phyloP scores from a whole-genome alignment of 140 eudicot species.

The Anethum foeniculum region DNA sequence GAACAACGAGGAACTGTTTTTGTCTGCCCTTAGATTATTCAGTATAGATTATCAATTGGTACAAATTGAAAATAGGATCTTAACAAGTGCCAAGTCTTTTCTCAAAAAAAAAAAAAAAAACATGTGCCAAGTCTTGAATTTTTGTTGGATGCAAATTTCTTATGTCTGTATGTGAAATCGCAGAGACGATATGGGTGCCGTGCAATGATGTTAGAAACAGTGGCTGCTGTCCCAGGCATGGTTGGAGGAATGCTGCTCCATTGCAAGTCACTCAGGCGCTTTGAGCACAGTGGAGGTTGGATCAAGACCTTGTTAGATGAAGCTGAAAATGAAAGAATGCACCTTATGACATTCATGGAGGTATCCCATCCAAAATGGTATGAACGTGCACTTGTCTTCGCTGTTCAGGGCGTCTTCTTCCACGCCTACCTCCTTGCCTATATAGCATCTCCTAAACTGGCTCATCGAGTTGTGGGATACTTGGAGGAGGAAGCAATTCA shows the following conservation, averaged over 20 bases:
- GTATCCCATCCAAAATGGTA: constrained; percentile 81
- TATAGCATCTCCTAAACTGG: constrained; percentile 68
- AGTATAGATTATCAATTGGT: neutral
- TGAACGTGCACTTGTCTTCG: constrained; percentile 76
- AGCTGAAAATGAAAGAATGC: constrained; percentile 96
- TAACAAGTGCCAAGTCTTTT: neutral
- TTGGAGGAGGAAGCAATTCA: constrained; percentile 95
- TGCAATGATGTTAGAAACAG: constrained; percentile 98
- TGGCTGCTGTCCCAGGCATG: constrained; percentile 98
- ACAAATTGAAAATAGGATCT: neutral
- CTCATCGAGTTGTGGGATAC: constrained; percentile 82
- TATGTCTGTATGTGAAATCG: neutral
- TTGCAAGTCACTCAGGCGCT: constrained; percentile 81
- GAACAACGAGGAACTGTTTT: neutral
- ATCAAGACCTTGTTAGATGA: constrained; percentile 86
- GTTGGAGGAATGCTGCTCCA: constrained; percentile 94
- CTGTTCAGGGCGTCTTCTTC: constrained; percentile 90
- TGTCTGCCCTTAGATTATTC: no score
- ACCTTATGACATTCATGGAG: constrained; percentile 98
- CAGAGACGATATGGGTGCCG: constrained; percentile 93
- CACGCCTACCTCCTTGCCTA: constrained; percentile 79
- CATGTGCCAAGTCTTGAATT: neutral
- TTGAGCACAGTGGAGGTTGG: constrained; percentile 98
- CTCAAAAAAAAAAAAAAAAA: no score
- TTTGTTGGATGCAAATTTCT: neutral